Base-by-base conservation (phyloP, 306 rosid species). In the Cicer judaicum region DNA sequence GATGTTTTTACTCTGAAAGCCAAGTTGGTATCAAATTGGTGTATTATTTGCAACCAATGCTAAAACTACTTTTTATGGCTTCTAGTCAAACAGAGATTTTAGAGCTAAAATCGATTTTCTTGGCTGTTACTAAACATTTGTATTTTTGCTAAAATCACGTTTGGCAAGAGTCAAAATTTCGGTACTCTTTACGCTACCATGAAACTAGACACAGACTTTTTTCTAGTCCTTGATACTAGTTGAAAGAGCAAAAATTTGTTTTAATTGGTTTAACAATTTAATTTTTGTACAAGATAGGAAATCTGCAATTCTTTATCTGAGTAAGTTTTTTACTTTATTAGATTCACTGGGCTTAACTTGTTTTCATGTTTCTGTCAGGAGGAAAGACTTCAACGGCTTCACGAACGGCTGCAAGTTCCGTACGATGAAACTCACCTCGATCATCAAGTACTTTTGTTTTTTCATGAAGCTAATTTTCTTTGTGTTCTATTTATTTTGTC, bases 351-450 rank as follows among this genome's bases (percentile, higher is more conserved):
- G 59, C 67, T 15, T 53, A 71, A 40, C 63, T 8, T 62, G 60
- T 61, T 63, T 63, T 72, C 46, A 15, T 13, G 65, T 78, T 64
- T 47, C 41, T 53, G 8, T 16, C 80, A 94, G 99, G 93, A 92
- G 59, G 86, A 89, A 81, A 90, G 92, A 79, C 96, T 92, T 81
- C 89, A 81, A 59, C 85, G 88, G 83, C 93, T 94, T 79, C 99
- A 92, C 82, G 93, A 87, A 75, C 84, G 96, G 70, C 5, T 94
- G 74, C 89, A 85, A 66, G 86, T 87, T 39, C 91, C 96, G 64
- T 94, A 85, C 53, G 96, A 92, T 8, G 97, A 88, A 82, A 87
- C 88, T 41, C 65, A 81, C 46, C 85, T 61, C 7, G 93, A 90
- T 76, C 99, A 94, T 87, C 98, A 87, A 82, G 99, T 94, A 90